Percentiles rank a stretch among this genome's conserved stretches.
Conservation (phyloP, 1,284 basidiomycete species). For the Malassezia pachydermatis region DNA sequence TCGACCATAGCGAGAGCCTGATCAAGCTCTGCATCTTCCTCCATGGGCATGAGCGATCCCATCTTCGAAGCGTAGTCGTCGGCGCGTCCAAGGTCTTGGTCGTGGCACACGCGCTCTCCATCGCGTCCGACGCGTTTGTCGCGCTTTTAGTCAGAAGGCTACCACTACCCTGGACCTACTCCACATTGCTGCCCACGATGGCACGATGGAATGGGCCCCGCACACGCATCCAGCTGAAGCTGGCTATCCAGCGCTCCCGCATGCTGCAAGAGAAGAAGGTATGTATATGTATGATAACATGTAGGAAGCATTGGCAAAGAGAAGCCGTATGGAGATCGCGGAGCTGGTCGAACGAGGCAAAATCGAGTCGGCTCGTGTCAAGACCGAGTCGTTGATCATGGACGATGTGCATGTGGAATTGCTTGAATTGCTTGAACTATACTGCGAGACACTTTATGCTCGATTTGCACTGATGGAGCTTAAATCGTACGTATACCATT, state of each 20-base stretch:
- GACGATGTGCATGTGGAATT: slow-evolving; percentile 56
- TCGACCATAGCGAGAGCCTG: slow-evolving; percentile 29
- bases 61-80: not conserved
- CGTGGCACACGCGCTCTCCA: not conserved
- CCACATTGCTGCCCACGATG: slow-evolving; percentile 18
- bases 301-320: slow-evolving; percentile 82
- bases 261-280: slow-evolving; percentile 80
- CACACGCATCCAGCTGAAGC: slow-evolving; percentile 53
- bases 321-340: slow-evolving; percentile 66
- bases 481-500: slow-evolving; percentile 53
- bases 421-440: slow-evolving; percentile 82
- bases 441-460: slow-evolving; percentile 81
- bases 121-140: not conserved
- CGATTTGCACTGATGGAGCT: slow-evolving; percentile 83
- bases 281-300: slow-evolving; percentile 47
- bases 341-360: slow-evolving; percentile 66
- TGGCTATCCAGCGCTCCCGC: slow-evolving; percentile 78
- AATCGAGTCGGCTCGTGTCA: slow-evolving; percentile 70
- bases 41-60: slow-evolving; percentile 3
- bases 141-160: not conserved
- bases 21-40: slow-evolving; percentile 23
- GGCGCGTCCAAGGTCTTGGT: not conserved
- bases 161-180: not conserved
- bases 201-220: slow-evolving; percentile 34
- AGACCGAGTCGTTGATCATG: slow-evolving; percentile 70